phyloP scores from a whole-genome alignment of 192 early-diverging fungal species.

The Podila verticillata region DNA sequence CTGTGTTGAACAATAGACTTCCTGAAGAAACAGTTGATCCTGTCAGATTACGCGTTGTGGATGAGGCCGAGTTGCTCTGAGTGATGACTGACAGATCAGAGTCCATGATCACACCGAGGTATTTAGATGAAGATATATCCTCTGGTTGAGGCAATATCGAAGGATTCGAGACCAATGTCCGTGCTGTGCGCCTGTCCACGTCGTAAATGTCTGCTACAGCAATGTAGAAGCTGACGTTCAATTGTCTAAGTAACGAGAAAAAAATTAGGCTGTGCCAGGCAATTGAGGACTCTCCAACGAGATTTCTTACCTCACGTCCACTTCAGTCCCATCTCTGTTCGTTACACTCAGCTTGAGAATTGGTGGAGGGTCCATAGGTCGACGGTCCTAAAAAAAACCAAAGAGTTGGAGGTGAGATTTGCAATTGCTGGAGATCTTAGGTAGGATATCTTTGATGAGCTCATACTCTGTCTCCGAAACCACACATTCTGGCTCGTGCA shows the following conservation, averaged over 20 bases:
- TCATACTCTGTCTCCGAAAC: constrained; percentile 71
- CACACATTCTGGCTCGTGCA: constrained; percentile 78
- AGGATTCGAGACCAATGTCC: constrained; percentile 57
- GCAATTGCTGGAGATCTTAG: neutral
- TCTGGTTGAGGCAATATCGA: constrained; percentile 6
- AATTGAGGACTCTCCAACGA: neutral
- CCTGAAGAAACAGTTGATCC: constrained; percentile 76
- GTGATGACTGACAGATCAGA: constrained; percentile 12
- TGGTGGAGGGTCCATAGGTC: constrained; percentile 72
- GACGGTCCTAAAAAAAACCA: constrained; percentile 57
- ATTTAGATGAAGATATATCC: too few relatives aligned
- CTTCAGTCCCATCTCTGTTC: constrained; percentile 55
- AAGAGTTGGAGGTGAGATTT: neutral
- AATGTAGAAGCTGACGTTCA: constrained; percentile 60
- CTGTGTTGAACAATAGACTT: constrained; percentile 69
- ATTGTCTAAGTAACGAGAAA: constrained; percentile 24
- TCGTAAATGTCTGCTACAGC: constrained; percentile 61
- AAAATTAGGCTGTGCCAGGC: neutral
- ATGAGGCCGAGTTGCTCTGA: constrained; percentile 11
- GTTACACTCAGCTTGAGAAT: constrained; percentile 65
- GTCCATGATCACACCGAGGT: neutral
- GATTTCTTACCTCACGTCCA: constrained; percentile 54
- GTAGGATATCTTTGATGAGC: constrained; percentile 25
- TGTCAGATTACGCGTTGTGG: constrained; percentile 71
- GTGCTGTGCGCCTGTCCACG: constrained; percentile 48